Evolutionary conservation across 257 asterid genomes (phyloP), one percentile per base, ranked within the genome.

Genomic region (Solanum virginianum): DNA sequence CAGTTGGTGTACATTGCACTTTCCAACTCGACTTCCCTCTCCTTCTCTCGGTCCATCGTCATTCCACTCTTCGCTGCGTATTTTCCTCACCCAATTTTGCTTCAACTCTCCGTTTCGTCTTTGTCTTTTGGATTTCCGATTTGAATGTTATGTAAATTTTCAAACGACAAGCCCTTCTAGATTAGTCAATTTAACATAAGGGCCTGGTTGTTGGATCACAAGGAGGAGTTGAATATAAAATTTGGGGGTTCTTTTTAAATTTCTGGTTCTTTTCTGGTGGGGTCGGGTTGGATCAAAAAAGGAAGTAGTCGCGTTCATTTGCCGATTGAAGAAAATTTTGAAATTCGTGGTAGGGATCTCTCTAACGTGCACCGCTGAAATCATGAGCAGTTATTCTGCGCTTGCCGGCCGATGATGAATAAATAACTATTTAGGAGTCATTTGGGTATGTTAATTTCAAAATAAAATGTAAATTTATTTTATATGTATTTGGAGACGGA

Each of bases 1-100:
- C 99, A 97, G 91, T 95, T 97, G n/a, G 99, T 97, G 94, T 97
- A 94, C 99, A 97, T 95, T 93, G 99, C 99, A 88, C 97, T 97
- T 93, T 97, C 99, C 77, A 97, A 95, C 93, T 97, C 99, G 47
- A 95, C 93, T 89, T 97, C 99, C 87, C 99, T 90, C 91, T 97
- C 99, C 96, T 97, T 97, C 89, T 97, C 99, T 70, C 99, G 91
- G 90, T 97, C 99, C 99, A 97, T 97, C 95, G 97, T 93, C 98
- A 94, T 95, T 86, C 90, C 90, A 88, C 90, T 47, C 71, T 72
- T 72, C 20, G 32, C 56, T 11, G 39, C 39, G 39, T 36, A 41
- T 39, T 32, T 62, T 12, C 70, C 70, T 63, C 70, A 5, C 70
- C 41, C 47, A 66, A 41, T 70, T 70, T 75, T 75, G 62, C 86